Base-by-base conservation (phyloP, 78 protist genomes). In the Dictyostelium firmibasis region DNA sequence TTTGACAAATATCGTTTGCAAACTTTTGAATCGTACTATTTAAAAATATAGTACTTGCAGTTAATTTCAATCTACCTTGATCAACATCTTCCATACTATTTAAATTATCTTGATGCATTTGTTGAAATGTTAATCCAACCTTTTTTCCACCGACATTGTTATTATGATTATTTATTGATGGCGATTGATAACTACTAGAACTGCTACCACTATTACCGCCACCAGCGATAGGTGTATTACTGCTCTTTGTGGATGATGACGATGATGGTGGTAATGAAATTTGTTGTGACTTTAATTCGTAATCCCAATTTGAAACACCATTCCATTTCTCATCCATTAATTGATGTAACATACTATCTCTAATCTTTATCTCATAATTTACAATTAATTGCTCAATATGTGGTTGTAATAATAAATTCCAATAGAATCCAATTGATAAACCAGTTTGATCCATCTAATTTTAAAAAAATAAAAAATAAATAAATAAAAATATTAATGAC, bases 391-490 rank as follows among this genome's bases (percentile, higher is more conserved):
- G 75, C 47, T 89, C 94, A n/a, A 89, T 16, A 50, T 89, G 81
- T 18, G 94, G 94, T 14, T 75, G 57, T 47, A 89, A 64, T 47
- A 89, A 69, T 64, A 81, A 36, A 44, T 41, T 89, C 94, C 94
- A 89, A 69, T 89, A 89, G 5, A 81, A 89, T 27, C 29, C 43
- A 14, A 89, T 43, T 20, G 94, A 78, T 50, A 89, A 47, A 47
- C 94, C 94, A 41, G 38, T 87, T n/a, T 60, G 57, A 78, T 87
- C 93, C 93, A 87, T 78, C 91, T 84, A 44, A 5, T 8, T 62
- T 50, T 0, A 36, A 18, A 67, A 16, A 2, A 64, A 29, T 4
- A 31, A 20, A 53, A 18, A 14, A 57, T 53, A 20, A 7, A 27
- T 67, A 67, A 25, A 67, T 57, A 57, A 14, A 20, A 14, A 20